Percentiles rank a stretch among this genome's conserved stretches.
phyloP scores from a whole-genome alignment of 176 grass and related monocot species.

The Bromus sterilis region DNA sequence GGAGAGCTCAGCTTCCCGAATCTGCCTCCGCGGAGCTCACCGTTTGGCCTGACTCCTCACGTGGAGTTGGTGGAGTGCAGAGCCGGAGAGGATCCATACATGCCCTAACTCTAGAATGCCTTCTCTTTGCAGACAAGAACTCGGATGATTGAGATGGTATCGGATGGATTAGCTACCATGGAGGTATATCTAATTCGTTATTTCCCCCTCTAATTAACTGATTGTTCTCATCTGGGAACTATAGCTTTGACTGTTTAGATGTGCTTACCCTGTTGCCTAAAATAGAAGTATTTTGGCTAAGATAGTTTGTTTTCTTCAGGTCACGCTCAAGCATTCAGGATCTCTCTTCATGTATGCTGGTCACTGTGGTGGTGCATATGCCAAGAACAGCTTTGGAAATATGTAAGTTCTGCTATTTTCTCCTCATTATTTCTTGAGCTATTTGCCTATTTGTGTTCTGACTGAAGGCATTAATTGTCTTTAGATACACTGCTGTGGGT shows the following conservation, averaged over 20 bases:
- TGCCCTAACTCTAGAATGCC: no score
- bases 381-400: slow-evolving; percentile 97
- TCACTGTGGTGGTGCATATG: slow-evolving; percentile 83
- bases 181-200: slow-evolving; percentile 50
- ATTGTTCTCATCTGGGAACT: neutral
- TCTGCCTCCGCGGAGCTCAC: no score
- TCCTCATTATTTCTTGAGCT: slow-evolving; percentile 7
- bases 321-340: slow-evolving; percentile 89
- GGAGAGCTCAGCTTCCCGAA: no score
- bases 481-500: slow-evolving; percentile 84
- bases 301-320: slow-evolving; percentile 40
- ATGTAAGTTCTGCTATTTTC: slow-evolving; percentile 38
- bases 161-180: slow-evolving; percentile 67
- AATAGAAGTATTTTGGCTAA: neutral
- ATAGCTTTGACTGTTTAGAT: neutral
- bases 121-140: slow-evolving; percentile 64
- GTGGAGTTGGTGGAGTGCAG: no score
- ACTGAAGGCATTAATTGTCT: slow-evolving; percentile 23
- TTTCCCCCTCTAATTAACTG: neutral
- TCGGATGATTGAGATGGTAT: slow-evolving; percentile 89
- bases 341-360: slow-evolving; percentile 99
- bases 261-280: neutral
- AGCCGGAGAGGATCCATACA: no score
- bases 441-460: slow-evolving; percentile 13
- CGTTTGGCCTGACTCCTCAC: no score